Evolutionary conservation across 2,329 filamentous ascomycete genomes (phyloP), one percentile per base, ranked within the genome.

Genomic region (Leptographium galeiforme): DNA sequence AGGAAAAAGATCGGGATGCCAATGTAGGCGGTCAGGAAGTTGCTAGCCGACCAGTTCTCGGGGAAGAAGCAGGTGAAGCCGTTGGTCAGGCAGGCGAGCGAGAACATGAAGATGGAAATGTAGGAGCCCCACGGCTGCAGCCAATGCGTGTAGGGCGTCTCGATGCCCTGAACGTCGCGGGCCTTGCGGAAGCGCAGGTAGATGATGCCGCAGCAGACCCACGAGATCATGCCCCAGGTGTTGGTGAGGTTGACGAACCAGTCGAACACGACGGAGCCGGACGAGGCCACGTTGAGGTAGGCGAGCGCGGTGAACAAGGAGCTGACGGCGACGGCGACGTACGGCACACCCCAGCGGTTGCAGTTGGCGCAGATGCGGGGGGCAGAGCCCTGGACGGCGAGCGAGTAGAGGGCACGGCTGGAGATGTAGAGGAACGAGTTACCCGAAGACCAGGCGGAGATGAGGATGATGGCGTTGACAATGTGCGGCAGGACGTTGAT

Each of bases 391-490:
- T 82, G 78, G 10, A 79, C 70, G 0, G 80, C 79, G 52, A 83
- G 67, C 3, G 75, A 76, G 57, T 79, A 78, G 4, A 82, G 67
- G 34, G 79, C 76, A 45, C 81, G 73, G 0, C 79, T 80, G 33
- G 78, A 79, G 1, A 77, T 70, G 46, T 73, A 69, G 40, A 89
- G 69, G 62, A 76, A 78, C 57, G 84, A 79, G 59, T 88, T 89
- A 0, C 77, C 81, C 0, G 84, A 75, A 0, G 83, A 87, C 68
- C 79, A 82, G 0, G 82, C 84, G 0, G 82, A 84, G 0, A 81
- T 85, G 57, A 89, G 73, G 59, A 90, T 82, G 32, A 89, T 73
- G 36, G 84, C 85, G 63, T 90, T 90, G 67, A 90, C 81, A 53
- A 90, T 77, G 8, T 79, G 80, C 0, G 84, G 82, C 4, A 89